A percentile compares a stretch with the other conserved stretches of the same genome.
Evolutionary conservation across 768 basidiomycete species (phyloP).

Genomic region (Tremella fuciformis): DNA sequence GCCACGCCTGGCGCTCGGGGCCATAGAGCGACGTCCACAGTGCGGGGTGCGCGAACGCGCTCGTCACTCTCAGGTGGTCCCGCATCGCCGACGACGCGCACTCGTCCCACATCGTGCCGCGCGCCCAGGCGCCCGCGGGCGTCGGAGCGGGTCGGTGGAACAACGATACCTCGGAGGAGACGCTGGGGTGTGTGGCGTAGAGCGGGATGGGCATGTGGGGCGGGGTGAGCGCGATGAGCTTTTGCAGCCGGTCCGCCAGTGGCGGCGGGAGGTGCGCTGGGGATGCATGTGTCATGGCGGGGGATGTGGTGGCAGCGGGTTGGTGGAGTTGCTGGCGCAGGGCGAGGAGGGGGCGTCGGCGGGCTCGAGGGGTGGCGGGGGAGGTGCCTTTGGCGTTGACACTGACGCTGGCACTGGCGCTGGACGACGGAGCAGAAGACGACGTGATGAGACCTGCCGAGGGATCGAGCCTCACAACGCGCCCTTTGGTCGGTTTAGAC

Average conservation of each 20-base stretch:
- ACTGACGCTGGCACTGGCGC: too few relatives aligned
- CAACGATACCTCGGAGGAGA: conserved; percentile 14
- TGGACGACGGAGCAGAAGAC: too few relatives aligned
- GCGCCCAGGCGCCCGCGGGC: background rate
- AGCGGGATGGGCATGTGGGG: conserved; percentile 36
- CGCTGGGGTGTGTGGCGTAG: conserved; percentile 23
- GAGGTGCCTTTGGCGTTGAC: too few relatives aligned
- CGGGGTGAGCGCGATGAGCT: conserved; percentile 24
- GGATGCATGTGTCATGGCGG: background rate
- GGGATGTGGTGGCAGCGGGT: background rate
- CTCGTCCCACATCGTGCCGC: too few relatives aligned
- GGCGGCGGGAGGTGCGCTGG: background rate
- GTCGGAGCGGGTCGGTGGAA: background rate
- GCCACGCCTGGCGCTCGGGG: too few relatives aligned
- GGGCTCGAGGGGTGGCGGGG: too few relatives aligned
- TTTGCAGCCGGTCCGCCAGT: conserved; percentile 1
- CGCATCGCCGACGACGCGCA: conserved; percentile 6
- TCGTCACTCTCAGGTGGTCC: conserved; percentile 20
- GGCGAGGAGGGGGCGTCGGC: conserved; percentile 11
- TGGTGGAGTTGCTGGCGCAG: background rate
- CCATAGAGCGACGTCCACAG: conserved; percentile 5
- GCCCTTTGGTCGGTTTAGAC: too few relatives aligned
- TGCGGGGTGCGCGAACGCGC: conserved; percentile 20
- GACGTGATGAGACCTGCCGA: too few relatives aligned
- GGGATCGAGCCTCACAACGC: too few relatives aligned